phyloP scores from a whole-genome alignment of 208 protist genomes.

The Wallacemonas sp. region DNA sequence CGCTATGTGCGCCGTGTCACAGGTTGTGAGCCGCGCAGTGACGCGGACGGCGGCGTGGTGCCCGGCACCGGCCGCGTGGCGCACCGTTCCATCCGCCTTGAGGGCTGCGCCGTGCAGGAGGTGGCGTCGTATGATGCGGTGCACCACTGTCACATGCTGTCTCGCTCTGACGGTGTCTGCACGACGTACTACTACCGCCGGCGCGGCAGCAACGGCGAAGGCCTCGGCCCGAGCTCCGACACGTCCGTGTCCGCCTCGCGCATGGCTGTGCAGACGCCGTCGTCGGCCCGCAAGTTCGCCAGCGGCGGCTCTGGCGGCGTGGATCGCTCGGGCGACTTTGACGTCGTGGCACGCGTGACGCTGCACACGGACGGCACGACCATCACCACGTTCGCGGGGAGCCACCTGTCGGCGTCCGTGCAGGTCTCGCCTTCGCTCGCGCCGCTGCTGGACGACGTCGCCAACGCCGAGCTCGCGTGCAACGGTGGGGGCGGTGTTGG shows the following conservation, averaged over 20 bases:
- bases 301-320: background rate
- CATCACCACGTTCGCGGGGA: constrained; percentile 47
- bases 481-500: background rate
- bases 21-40: background rate
- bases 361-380: constrained; percentile 62
- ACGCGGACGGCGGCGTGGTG: constrained; percentile 12
- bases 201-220: background rate
- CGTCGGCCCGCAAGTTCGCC: constrained; percentile 8
- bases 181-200: constrained; percentile 48
- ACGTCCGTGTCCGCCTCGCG: background rate
- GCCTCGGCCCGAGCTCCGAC: background rate
- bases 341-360: constrained; percentile 41
- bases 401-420: background rate
- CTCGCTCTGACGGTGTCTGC: constrained; percentile 65
- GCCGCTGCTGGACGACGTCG: constrained; percentile 35
- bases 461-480: constrained; percentile 23
- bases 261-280: constrained; percentile 8
- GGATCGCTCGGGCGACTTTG: constrained; percentile 10
- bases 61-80: background rate
- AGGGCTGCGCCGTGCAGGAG: constrained; percentile 2
- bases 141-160: constrained; percentile 52
- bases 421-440: constrained; percentile 26
- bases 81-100: constrained; percentile 10
- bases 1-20: constrained; percentile 13
- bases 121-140: constrained; percentile 48